Evolutionary conservation across 2,329 filamentous ascomycete genomes (phyloP).

Genomic region (Colletotrichum tanaceti): DNA sequence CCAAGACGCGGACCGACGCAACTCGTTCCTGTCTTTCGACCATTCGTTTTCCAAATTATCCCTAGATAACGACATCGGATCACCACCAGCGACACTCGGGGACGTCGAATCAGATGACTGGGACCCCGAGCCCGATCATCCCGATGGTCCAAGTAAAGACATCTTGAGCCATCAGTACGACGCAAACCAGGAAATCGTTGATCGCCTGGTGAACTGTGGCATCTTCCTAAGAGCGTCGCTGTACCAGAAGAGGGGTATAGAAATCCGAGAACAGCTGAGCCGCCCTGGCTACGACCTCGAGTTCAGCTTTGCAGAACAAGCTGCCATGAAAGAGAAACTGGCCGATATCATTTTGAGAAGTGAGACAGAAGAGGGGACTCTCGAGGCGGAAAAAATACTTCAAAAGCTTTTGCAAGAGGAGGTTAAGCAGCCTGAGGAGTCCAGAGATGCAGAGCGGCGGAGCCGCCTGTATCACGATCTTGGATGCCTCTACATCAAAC

Average conservation of each 20-base stretch:
- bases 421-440: slow-evolving; percentile 39
- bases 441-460: slow-evolving; percentile 29
- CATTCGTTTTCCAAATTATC: slow-evolving; percentile 13
- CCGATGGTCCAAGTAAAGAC: slow-evolving; percentile 41
- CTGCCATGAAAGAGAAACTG: slow-evolving; percentile 45
- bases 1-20: slow-evolving; percentile 24
- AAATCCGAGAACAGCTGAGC: slow-evolving; percentile 42
- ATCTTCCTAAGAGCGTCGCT: slow-evolving; percentile 44
- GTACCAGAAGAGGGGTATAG: slow-evolving; percentile 45
- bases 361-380: slow-evolving; percentile 39
- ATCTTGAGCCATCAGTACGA: slow-evolving; percentile 42
- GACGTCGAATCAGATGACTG: slow-evolving; percentile 40
- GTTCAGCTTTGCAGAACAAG: slow-evolving; percentile 36
- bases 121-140: slow-evolving; percentile 45
- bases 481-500: slow-evolving; percentile 43
- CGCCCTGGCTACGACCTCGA: slow-evolving; percentile 29
- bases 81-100: background rate
- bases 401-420: slow-evolving; percentile 42
- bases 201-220: slow-evolving; percentile 41
- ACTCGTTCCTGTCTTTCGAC: slow-evolving; percentile 18
- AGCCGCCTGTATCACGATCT: slow-evolving; percentile 47
- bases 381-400: slow-evolving; percentile 43
- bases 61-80: background rate
- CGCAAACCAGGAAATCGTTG: slow-evolving; percentile 45
- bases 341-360: slow-evolving; percentile 45